Evolutionary conservation across 805 yeast species (phyloP).

Genomic region (Schizosaccharomyces cryophilus): DNA sequence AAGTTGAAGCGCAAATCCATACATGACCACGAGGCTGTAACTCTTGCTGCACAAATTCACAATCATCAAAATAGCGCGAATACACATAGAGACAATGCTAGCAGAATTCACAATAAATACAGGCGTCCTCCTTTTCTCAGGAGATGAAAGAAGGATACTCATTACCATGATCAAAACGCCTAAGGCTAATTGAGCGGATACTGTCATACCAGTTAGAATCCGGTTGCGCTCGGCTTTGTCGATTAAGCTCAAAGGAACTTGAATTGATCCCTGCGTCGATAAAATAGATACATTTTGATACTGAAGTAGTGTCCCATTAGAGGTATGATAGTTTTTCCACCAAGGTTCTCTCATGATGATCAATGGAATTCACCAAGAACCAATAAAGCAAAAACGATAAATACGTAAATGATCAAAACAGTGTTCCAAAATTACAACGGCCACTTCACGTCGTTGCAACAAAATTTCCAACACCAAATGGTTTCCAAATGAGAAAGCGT

Average conservation of each 20-base stretch:
- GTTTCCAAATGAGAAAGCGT: too few species aligned
- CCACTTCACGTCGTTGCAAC: too few species aligned
- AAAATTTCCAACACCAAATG: too few species aligned
- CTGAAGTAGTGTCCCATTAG: not conserved
- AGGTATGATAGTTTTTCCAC: not conserved
- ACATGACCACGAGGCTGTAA: conserved; percentile 22
- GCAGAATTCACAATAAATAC: conserved; percentile 49
- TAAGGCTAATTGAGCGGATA: conserved; percentile 9
- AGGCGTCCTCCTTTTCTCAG: conserved; percentile 27
- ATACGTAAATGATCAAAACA: too few species aligned
- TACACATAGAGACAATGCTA: conserved; percentile 28
- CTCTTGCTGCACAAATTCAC: conserved; percentile 29
- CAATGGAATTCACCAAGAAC: not conserved
- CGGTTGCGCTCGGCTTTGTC: not conserved
- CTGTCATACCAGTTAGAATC: conserved; percentile 4
- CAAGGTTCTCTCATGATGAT: not conserved
- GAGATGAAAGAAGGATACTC: conserved; percentile 21
- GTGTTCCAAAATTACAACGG: too few species aligned
- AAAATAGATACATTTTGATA: not conserved
- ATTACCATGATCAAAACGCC: conserved; percentile 6
- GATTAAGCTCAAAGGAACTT: not conserved
- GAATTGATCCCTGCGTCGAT: not conserved
- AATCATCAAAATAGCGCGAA: conserved; percentile 39
- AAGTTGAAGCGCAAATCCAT: conserved; percentile 17
- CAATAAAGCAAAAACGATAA: too few species aligned